These are phyloP conservation scores for Nemania serpens DNA, from an alignment of 2,329 filamentous ascomycete species.

Conservation along the genomic window DNA sequence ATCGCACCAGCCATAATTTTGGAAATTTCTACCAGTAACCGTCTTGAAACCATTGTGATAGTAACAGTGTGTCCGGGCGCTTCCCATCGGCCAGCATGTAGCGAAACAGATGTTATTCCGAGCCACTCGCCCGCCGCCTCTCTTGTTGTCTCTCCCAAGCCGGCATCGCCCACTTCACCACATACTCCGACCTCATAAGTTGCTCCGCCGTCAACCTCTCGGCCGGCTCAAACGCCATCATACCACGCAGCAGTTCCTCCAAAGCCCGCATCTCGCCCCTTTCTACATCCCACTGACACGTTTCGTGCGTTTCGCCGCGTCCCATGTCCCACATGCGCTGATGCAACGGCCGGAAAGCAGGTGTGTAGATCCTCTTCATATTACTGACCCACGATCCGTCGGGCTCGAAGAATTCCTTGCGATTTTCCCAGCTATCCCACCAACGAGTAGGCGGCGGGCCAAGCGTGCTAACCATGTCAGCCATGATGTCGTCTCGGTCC, in stretches of 20 bases:
- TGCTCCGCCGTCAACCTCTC: conserved; percentile 27
- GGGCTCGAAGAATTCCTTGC: conserved; percentile 24
- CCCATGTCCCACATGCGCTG: conserved; percentile 20
- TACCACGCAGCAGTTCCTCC: conserved; percentile 25
- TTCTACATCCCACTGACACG: conserved; percentile 25
- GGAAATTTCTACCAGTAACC: conserved; percentile 3
- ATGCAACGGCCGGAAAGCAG: conserved; percentile 20
- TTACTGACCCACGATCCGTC: conserved; percentile 22
- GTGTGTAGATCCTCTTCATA: conserved; percentile 15
- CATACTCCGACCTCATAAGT: conserved; percentile 9
- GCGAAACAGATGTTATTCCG: conserved; percentile 1
- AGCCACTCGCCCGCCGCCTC: conserved; percentile 21
- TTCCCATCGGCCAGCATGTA: conserved; percentile 3
- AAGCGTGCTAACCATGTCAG: conserved; percentile 32
- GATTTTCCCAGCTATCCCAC: conserved; percentile 32
- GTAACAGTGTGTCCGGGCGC: not conserved
- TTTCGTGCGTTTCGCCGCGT: conserved; percentile 14
- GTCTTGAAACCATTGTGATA: not conserved
- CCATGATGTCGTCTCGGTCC: conserved; percentile 31
- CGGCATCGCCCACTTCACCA: conserved; percentile 13
- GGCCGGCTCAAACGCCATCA: conserved; percentile 28
- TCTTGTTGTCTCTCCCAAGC: conserved; percentile 15
- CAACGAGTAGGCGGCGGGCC: conserved; percentile 30
- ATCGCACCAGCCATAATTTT: conserved; percentile 1
- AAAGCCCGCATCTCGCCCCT: conserved; percentile 25